phyloP scores from a whole-genome alignment of 2,329 filamentous ascomycete species.

The Kalaharituber pfeilii region DNA sequence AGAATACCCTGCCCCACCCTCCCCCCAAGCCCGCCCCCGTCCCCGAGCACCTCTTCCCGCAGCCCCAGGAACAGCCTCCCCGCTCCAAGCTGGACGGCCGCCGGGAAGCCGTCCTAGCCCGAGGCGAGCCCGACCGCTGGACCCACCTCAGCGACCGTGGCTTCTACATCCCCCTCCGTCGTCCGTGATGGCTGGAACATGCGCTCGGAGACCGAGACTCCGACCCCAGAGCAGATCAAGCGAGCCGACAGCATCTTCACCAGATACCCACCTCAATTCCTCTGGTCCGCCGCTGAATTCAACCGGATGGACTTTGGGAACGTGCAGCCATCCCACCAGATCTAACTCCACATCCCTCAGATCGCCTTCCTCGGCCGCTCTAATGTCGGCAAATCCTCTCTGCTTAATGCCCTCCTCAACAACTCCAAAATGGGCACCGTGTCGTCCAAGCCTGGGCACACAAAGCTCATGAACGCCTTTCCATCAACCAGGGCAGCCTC shows the following conservation, averaged over 20 bases:
- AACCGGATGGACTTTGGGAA: slow-evolving; percentile 37
- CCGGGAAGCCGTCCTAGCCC: neutral
- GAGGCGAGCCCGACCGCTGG: neutral
- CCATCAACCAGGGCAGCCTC: slow-evolving; percentile 36
- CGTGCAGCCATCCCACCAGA: slow-evolving; percentile 26
- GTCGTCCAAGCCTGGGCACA: slow-evolving; percentile 43
- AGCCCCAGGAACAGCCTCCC: neutral
- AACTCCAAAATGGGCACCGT: slow-evolving; percentile 36
- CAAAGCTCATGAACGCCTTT: slow-evolving; percentile 50
- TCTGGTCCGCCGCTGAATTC: slow-evolving; percentile 45
- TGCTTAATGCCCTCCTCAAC: slow-evolving; percentile 47
- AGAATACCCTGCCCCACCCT: too few species aligned
- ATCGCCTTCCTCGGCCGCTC: slow-evolving; percentile 50
- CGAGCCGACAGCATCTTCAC: slow-evolving; percentile 33
- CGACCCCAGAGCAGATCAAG: slow-evolving; percentile 30
- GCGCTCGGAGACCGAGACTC: slow-evolving; percentile 36
- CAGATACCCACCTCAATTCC: slow-evolving; percentile 34
- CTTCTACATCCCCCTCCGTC: neutral
- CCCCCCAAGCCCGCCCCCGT: neutral
- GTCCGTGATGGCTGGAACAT: neutral
- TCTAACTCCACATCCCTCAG: slow-evolving; percentile 33
- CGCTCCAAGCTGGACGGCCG: too few species aligned
- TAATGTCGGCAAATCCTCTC: slow-evolving; percentile 51
- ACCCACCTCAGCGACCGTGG: neutral
- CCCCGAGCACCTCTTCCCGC: neutral